A percentile compares a stretch with the other conserved stretches of the same genome.
Evolutionary conservation across 2,329 filamentous ascomycete genomes (phyloP).

Genomic region (Hypoxylon rubiginosum): DNA sequence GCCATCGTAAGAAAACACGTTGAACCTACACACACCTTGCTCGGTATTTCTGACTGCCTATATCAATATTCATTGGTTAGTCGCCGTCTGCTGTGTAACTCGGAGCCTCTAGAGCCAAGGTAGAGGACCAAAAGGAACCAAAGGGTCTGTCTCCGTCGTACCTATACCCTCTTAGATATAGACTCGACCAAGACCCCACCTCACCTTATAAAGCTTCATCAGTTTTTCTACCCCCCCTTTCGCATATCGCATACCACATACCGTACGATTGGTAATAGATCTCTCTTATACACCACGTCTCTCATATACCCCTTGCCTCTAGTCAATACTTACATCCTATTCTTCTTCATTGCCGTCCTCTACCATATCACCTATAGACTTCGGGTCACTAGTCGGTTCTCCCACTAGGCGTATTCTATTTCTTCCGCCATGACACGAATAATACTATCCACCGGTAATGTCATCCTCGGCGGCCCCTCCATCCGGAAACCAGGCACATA

Average conservation of each 20-base stretch:
- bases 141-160: slow-evolving; percentile 16
- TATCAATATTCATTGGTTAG: slow-evolving; percentile 12
- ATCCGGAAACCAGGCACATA: slow-evolving; percentile 82
- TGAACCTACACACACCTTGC: neutral
- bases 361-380: slow-evolving; percentile 3
- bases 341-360: neutral
- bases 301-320: slow-evolving; percentile 2
- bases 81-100: slow-evolving; percentile 28
- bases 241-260: slow-evolving; percentile 4
- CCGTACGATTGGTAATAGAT: slow-evolving; percentile 39
- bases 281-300: slow-evolving; percentile 15
- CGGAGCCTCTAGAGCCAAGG: neutral
- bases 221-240: slow-evolving; percentile 29
- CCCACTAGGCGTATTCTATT: slow-evolving; percentile 5
- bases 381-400: slow-evolving; percentile 5
- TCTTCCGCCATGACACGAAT: slow-evolving; percentile 46
- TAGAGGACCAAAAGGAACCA: neutral
- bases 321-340: slow-evolving; percentile 9
- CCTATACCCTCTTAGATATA: neutral
- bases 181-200: slow-evolving; percentile 31
- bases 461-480: slow-evolving; percentile 85
- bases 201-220: slow-evolving; percentile 38
- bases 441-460: slow-evolving; percentile 67
- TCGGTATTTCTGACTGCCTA: neutral
- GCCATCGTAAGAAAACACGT: neutral